Percentiles rank a stretch among this genome's conserved stretches.
Evolutionary conservation across 108 stramenopile genomes (phyloP).

Genomic region (Poteriospumella lacustris): DNA sequence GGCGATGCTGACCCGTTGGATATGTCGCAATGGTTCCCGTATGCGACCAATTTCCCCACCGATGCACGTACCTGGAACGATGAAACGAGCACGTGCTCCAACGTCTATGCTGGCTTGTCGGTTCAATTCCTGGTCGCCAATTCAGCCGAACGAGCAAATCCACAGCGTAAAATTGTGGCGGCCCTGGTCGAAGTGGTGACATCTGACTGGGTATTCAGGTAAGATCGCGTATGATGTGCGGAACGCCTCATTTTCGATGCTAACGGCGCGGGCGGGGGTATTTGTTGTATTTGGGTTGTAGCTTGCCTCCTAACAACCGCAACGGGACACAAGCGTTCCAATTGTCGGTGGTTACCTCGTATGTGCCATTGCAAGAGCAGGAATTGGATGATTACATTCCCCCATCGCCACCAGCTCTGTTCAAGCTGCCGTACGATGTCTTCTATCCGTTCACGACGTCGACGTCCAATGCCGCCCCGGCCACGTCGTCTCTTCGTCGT

Average conservation of each 20-base stretch:
- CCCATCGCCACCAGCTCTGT: constrained; percentile 43
- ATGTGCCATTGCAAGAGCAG: constrained; percentile 33
- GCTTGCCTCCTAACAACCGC: constrained; percentile 23
- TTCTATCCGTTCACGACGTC: constrained; percentile 41
- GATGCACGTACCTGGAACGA: constrained; percentile 23
- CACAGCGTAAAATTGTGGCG: constrained; percentile 17
- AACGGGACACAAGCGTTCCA: constrained; percentile 21
- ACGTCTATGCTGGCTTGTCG: neutral
- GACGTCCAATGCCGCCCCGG: no score
- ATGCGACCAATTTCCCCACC: constrained; percentile 24
- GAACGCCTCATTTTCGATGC: constrained; percentile 29
- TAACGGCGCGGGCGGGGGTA: constrained; percentile 39
- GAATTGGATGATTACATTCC: constrained; percentile 33
- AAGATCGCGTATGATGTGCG: no score
- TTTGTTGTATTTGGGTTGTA: constrained; percentile 28
- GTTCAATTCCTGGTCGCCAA: constrained; percentile 14
- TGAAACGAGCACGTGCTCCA: neutral
- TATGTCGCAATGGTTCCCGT: constrained; percentile 52
- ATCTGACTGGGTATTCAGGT: constrained; percentile 5
- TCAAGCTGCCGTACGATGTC: constrained; percentile 48
- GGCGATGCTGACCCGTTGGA: constrained; percentile 66
- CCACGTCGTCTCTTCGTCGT: no score
- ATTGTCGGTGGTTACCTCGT: constrained; percentile 37
- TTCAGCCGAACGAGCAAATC: neutral
- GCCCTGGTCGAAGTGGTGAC: neutral